A percentile compares a stretch with the other conserved stretches of the same genome.
Conservation (phyloP, 73 alveolate species). For the Tetrahymena thermophila region DNA sequence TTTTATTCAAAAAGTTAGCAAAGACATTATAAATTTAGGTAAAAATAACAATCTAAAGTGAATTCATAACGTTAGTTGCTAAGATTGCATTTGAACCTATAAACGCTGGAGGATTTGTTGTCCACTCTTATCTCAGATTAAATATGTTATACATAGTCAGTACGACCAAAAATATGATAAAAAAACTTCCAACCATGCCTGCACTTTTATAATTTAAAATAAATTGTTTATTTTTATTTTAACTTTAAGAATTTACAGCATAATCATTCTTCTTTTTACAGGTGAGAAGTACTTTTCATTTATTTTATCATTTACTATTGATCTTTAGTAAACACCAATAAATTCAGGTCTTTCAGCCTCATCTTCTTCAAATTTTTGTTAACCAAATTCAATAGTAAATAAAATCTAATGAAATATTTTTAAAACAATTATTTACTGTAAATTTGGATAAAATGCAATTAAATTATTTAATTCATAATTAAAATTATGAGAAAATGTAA, state of each 20-base stretch:
- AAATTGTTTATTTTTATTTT: background rate
- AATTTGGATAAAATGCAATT: no score
- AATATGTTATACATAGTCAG: conserved; percentile 16
- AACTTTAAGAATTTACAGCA: background rate
- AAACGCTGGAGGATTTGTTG: background rate
- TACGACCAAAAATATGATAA: conserved; percentile 17
- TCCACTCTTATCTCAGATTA: conserved; percentile 2
- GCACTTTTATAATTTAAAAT: background rate
- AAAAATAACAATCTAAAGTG: conserved; percentile 11
- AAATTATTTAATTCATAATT: no score
- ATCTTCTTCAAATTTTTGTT: conserved; percentile 17
- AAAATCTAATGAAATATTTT: background rate
- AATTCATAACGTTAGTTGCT: conserved; percentile 16
- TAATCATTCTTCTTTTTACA: conserved; percentile 14
- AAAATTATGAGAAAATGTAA: no score
- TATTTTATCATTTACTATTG: conserved; percentile 20
- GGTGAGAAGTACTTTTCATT: conserved; percentile 37
- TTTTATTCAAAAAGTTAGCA: conserved; percentile 21
- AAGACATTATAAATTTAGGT: conserved; percentile 3
- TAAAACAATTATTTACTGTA: no score
- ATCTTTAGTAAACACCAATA: conserved; percentile 17
- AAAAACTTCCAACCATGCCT: conserved; percentile 29
- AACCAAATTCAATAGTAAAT: conserved; percentile 26
- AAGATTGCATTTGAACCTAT: background rate
- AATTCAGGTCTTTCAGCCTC: conserved; percentile 39